A percentile compares a stretch with the other conserved stretches of the same genome.
Conservation (phyloP, 1,284 basidiomycete genomes). For the Leccinum insolens region DNA sequence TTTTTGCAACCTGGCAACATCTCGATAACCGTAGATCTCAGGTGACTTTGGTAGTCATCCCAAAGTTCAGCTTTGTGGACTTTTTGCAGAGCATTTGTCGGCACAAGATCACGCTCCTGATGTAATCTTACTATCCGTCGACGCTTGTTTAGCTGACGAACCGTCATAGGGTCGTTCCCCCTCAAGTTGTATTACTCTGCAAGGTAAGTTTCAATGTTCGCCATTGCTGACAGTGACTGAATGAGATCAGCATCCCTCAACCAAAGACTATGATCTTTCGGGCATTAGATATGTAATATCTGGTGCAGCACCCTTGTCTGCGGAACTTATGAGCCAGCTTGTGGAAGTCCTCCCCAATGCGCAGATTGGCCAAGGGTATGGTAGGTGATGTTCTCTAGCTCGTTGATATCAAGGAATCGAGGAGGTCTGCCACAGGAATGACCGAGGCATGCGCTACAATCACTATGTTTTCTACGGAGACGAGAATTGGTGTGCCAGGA, state of each 20-base stretch:
- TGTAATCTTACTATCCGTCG: constrained; percentile 39
- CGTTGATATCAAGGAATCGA: background rate
- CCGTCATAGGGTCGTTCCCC: constrained; percentile 63
- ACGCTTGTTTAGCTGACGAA: constrained; percentile 1
- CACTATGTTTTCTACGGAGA: constrained; percentile 46
- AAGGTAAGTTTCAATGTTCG: constrained; percentile 47
- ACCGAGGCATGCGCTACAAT: constrained; percentile 62
- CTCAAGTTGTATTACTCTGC: constrained; percentile 69
- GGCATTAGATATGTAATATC: constrained; percentile 57
- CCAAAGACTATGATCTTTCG: constrained; percentile 64
- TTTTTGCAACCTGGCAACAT: background rate
- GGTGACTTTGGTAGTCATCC: constrained; percentile 68
- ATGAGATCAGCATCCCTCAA: constrained; percentile 53
- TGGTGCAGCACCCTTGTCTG: constrained; percentile 76
- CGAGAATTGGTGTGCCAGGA: constrained; percentile 55
- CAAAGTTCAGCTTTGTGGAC: constrained; percentile 65
- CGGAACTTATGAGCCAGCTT: constrained; percentile 62
- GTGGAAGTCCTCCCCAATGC: constrained; percentile 58
- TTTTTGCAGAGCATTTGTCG: constrained; percentile 72
- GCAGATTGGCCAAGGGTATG: constrained; percentile 69
- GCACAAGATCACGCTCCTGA: constrained; percentile 66
- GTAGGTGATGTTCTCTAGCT: constrained; percentile 31
- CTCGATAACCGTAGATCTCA: constrained; percentile 26
- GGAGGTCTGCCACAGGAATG: constrained; percentile 33
- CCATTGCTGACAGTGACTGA: constrained; percentile 1